Conservation (phyloP, 2,329 filamentous ascomycete species). For the Paraphoma sp. region DNA sequence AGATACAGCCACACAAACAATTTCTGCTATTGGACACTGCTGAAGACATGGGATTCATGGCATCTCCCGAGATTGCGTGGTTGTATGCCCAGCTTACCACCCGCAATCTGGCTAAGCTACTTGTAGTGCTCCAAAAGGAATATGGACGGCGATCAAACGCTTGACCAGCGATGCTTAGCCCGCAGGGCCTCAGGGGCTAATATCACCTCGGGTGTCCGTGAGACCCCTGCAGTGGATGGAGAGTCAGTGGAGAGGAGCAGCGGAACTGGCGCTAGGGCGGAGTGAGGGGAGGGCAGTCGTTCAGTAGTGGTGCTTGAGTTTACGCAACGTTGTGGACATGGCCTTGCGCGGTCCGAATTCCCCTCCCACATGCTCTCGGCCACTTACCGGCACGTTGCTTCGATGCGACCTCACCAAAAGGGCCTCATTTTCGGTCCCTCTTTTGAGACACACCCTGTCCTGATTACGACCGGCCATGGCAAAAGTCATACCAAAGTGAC, state of each 20-base stretch:
- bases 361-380: slow-evolving; percentile 13
- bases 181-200: slow-evolving; percentile 38
- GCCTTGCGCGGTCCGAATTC: slow-evolving; percentile 28
- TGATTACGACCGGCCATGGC: background rate
- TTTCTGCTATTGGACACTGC: slow-evolving; percentile 13
- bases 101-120: slow-evolving; percentile 34
- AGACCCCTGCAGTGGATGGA: slow-evolving; percentile 23
- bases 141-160: slow-evolving; percentile 49
- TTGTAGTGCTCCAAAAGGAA: slow-evolving; percentile 30
- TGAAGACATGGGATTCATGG: slow-evolving; percentile 12
- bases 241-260: slow-evolving; percentile 24
- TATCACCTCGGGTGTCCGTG: slow-evolving; percentile 24
- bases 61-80: slow-evolving; percentile 29
- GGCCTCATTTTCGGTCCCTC: slow-evolving; percentile 21
- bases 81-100: slow-evolving; percentile 25
- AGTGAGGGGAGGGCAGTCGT: slow-evolving; percentile 13
- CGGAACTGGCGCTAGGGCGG: slow-evolving; percentile 27
- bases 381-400: slow-evolving; percentile 21
- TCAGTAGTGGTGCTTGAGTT: slow-evolving; percentile 21
- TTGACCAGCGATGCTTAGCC: slow-evolving; percentile 41
- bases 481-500: background rate
- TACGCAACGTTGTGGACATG: slow-evolving; percentile 33
- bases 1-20: slow-evolving; percentile 26
- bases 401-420: slow-evolving; percentile 6
- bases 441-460: background rate